Base-by-base conservation (phyloP, 805 yeast genomes). In the Hanseniaspora jakobsenii region DNA sequence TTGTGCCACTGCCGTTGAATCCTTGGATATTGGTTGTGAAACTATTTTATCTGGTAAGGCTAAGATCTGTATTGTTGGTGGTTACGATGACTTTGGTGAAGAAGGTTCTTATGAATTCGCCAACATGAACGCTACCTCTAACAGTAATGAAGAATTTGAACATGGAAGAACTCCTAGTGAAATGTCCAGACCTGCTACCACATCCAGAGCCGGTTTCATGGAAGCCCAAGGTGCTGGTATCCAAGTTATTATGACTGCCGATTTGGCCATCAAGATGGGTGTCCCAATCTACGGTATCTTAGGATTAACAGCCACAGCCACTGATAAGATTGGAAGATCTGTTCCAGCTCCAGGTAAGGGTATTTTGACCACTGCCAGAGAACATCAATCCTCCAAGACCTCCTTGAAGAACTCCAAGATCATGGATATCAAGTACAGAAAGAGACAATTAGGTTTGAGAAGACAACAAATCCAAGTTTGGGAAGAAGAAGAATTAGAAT, bases 321-420 rank as follows among this genome's bases (percentile, higher is more conserved):
- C 94, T 49, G 99, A 91, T 66, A 93, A 87, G 78, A 89, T 89
- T 63, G 96, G 97, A 62, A 81, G 96, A 70, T 87, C 97, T 40
- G 89, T 91, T 53, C 99, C 99, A 53, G 98, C 98, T 61, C 99
- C 99, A 67, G 99, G 99, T 65, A 85, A 89, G 71, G 99, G 99
- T 80, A 82, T 91, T 54, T 74, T 91, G 72, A 91, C 98, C 50
- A 85, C 95, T 60, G 98, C 98, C 48, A 80, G 94, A 60, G 98
- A 93, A 70, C 77, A 78, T 60, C 89, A 80, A 55, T 83, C 86
- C 55, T 42, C 46, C 17, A 42, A 42, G 39, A 31, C 47, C 12
- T 73, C 71, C 56, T 71, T 79, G 70, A 79, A 81, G 66, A 81
- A 75, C 71, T 69, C 91, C 47, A 80, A 89, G 50, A 69, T 83